Conservation (phyloP, 805 yeast genomes). For the Helenozyma baotianmanensis region DNA sequence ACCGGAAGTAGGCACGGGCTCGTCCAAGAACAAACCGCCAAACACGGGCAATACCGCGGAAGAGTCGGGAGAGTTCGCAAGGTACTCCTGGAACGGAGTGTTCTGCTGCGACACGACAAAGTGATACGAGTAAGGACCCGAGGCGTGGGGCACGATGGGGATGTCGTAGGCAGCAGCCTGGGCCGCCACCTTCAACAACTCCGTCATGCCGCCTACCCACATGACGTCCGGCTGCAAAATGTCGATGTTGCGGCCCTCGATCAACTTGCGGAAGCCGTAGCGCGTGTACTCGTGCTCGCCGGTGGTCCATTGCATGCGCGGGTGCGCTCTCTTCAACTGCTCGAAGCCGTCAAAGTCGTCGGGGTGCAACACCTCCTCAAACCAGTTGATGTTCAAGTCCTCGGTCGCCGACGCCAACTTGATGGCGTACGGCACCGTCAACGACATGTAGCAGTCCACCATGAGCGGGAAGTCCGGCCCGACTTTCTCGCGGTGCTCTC, state of each 20-base stretch:
- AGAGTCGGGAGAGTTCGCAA: constrained; percentile 48
- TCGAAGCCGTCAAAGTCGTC: constrained; percentile 49
- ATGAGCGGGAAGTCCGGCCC: constrained; percentile 51
- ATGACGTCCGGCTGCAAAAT: constrained; percentile 49
- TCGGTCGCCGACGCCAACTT: constrained; percentile 41
- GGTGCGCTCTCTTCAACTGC: constrained; percentile 42
- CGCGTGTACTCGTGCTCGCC: constrained; percentile 52
- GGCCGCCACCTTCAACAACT: constrained; percentile 40
- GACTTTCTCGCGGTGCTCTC: constrained; percentile 40
- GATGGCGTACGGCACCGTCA: constrained; percentile 45
- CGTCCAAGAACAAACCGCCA: constrained; percentile 43
- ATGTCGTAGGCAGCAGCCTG: constrained; percentile 52
- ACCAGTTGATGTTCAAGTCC: constrained; percentile 48
- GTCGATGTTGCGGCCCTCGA: constrained; percentile 45
- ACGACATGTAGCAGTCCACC: constrained; percentile 52
- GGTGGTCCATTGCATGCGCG: constrained; percentile 46
- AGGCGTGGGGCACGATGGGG: constrained; percentile 51
- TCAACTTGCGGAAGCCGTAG: constrained; percentile 22
- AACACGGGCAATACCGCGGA: constrained; percentile 42
- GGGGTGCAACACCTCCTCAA: constrained; percentile 49
- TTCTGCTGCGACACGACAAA: constrained; percentile 46
- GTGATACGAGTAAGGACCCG: constrained; percentile 51
- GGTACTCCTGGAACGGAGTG: constrained; percentile 48
- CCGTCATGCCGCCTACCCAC: constrained; percentile 54
- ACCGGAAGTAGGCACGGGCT: constrained; percentile 45